phyloP scores from a whole-genome alignment of 2,329 filamentous ascomycete genomes.

The Macrophomina phaseolina region DNA sequence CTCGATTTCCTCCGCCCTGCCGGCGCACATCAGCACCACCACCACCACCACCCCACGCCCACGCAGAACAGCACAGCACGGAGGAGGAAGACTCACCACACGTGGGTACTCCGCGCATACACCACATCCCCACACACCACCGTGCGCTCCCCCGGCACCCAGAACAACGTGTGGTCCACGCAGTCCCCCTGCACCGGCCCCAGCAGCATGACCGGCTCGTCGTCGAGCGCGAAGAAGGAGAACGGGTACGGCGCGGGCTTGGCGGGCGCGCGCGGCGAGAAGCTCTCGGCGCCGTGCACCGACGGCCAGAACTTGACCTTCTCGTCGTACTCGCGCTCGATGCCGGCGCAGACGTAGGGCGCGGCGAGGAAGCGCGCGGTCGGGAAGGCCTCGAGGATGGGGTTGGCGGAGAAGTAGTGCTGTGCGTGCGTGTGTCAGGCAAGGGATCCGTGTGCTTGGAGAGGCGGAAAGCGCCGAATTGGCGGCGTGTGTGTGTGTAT shows the following conservation, averaged over 20 bases:
- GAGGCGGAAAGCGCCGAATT: too few relatives aligned
- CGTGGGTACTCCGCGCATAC: conserved; percentile 42
- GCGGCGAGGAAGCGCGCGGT: conserved; percentile 35
- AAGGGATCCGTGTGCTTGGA: too few relatives aligned
- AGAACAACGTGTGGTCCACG: conserved; percentile 36
- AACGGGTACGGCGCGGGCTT: conserved; percentile 38
- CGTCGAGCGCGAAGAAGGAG: conserved; percentile 39
- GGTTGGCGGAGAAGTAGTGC: conserved; percentile 37
- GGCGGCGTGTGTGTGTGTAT: too few relatives aligned
- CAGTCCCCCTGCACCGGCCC: conserved; percentile 42
- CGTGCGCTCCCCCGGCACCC: conserved; percentile 37
- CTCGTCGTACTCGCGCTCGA: conserved; percentile 43
- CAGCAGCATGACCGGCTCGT: conserved; percentile 36
- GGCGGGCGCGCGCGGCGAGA: conserved; percentile 31
- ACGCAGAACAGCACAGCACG: neutral
- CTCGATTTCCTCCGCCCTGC: conserved; percentile 39
- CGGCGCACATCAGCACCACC: neutral
- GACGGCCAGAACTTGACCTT: conserved; percentile 41
- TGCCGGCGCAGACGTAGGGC: conserved; percentile 36
- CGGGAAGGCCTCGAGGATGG: conserved; percentile 39
- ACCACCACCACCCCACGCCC: too few relatives aligned
- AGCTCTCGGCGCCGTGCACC: conserved; percentile 37
- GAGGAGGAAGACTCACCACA: conserved; percentile 31
- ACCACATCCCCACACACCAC: conserved; percentile 40
- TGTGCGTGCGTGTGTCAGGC: neutral